Evolutionary conservation across 352 stramenopile genomes (phyloP), one percentile per base, ranked within the genome.

Genomic region (Phytophthora boehmeriae): DNA sequence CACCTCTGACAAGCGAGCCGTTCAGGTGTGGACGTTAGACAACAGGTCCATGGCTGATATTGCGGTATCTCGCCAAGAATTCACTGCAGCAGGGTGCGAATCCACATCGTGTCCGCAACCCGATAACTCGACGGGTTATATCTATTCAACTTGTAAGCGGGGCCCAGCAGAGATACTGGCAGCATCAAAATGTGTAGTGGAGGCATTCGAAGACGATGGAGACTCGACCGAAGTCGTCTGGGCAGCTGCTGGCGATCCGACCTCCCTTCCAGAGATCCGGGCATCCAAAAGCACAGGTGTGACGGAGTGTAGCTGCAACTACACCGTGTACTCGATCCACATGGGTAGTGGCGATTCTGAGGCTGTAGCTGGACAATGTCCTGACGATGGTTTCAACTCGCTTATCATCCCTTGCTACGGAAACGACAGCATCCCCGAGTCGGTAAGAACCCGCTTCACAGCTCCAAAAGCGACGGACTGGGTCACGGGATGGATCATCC

Each of bases 401-500:
- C 19, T 76, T n/a, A 46, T 68, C 8, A 59, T 81, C 4, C 75
- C 75, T 0, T 83, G 75, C 13, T 76, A 76, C 49, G 51, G 59
- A 2, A 66, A 54, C 8, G 25, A 56, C 16, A 60, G 20, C 10
- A 22, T 60, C 9, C 56, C 67, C 14, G 36, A 59, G 2, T 25
- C 44, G 8, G 47, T 63, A 0, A 58, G 35, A 54, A 34, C 46
- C 14, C 48, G 44, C 9, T 42, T 59, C 2, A 67, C 50, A 17
- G 54, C 44, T 25, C 63, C 63, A 25, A 34, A 54, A 36, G 44
- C n/a, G 0, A 28, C 45, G 1, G 63, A 66, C 8, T 71, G 63
- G 63, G 67, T 79, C 1, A 66, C 54, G 19, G 22, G 30, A 11
- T 79, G 71, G 71, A 63, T 79, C 8, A 9, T 50, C 30, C 45